These are phyloP conservation scores for Lichenothelia convexa DNA, from an alignment of 495 filamentous ascomycete species.

Conservation along the genomic window DNA sequence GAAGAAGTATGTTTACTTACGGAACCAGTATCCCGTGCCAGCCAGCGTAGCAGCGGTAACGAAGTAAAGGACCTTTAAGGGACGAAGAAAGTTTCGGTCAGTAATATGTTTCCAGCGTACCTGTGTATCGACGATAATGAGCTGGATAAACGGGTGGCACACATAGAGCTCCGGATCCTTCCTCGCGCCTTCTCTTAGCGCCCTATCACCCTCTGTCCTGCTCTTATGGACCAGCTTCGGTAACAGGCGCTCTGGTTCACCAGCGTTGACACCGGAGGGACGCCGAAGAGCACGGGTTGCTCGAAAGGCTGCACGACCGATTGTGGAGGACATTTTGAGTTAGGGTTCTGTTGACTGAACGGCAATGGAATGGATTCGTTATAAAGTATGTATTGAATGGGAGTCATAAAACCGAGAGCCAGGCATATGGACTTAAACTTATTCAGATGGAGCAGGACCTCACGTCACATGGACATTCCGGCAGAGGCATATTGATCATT, in stretches of 20 bases:
- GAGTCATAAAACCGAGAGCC: too few relatives aligned
- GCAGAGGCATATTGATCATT: too few relatives aligned
- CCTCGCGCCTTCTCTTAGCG: constrained; percentile 47
- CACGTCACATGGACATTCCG: too few relatives aligned
- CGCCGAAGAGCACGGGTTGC: constrained; percentile 13
- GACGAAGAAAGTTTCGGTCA: too few relatives aligned
- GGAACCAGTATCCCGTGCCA: constrained; percentile 60
- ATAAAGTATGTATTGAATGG: too few relatives aligned
- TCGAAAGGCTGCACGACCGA: constrained; percentile 17
- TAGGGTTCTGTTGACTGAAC: too few relatives aligned
- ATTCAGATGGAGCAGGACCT: too few relatives aligned
- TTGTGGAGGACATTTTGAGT: constrained; percentile 22
- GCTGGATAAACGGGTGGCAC: too few relatives aligned
- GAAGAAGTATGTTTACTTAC: too few relatives aligned
- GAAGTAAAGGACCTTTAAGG: constrained; percentile 2
- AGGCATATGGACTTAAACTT: too few relatives aligned
- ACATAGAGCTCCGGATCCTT: constrained; percentile 69
- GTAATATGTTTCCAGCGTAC: too few relatives aligned
- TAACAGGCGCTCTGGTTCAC: not conserved
- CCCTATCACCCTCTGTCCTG: constrained; percentile 21
- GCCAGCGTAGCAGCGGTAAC: constrained; percentile 7
- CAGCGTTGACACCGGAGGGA: constrained; percentile 4
- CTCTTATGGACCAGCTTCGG: not conserved
- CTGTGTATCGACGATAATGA: constrained; percentile 2
- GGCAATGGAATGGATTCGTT: too few relatives aligned